These are phyloP conservation scores for Alternaria postmessia DNA, from an alignment of 2,329 filamentous ascomycete species.

Conservation along the genomic window DNA sequence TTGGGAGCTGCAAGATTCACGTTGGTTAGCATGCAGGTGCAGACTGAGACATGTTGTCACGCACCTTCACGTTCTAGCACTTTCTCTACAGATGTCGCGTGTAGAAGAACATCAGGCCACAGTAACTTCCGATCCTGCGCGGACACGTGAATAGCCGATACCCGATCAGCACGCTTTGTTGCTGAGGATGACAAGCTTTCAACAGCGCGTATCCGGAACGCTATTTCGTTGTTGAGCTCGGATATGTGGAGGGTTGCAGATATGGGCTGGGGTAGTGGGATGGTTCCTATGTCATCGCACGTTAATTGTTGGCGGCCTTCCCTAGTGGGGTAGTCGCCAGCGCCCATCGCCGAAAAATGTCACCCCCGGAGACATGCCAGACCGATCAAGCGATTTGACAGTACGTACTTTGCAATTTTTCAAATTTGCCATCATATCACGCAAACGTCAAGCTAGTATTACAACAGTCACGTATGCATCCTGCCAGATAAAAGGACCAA, in stretches of 20 bases:
- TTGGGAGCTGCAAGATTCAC: not conserved
- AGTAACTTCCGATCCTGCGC: not conserved
- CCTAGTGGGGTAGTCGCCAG: slow-evolving; percentile 18
- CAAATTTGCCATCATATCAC: not conserved
- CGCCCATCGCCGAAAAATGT: not conserved
- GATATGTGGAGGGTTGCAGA: slow-evolving; percentile 34
- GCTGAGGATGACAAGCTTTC: slow-evolving; percentile 19
- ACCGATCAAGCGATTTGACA: not conserved
- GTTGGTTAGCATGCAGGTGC: slow-evolving; percentile 1
- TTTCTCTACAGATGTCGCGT: slow-evolving; percentile 19
- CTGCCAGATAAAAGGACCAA: not conserved
- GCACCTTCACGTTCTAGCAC: slow-evolving; percentile 7
- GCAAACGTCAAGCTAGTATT: not conserved
- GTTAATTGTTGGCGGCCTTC: slow-evolving; percentile 25
- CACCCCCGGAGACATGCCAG: not conserved
- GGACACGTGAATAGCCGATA: slow-evolving; percentile 28
- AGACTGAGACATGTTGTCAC: slow-evolving; percentile 16
- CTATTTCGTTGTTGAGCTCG: slow-evolving; percentile 48
- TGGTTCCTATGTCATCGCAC: slow-evolving; percentile 32
- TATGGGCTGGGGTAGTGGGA: slow-evolving; percentile 22
- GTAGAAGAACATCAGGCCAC: slow-evolving; percentile 27
- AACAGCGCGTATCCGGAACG: slow-evolving; percentile 32
- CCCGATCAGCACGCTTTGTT: slow-evolving; percentile 14
- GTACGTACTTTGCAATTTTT: not conserved
- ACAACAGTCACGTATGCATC: not conserved